phyloP scores from a whole-genome alignment of 2,329 filamentous ascomycete species.

The Colletotrichum endophyticum region DNA sequence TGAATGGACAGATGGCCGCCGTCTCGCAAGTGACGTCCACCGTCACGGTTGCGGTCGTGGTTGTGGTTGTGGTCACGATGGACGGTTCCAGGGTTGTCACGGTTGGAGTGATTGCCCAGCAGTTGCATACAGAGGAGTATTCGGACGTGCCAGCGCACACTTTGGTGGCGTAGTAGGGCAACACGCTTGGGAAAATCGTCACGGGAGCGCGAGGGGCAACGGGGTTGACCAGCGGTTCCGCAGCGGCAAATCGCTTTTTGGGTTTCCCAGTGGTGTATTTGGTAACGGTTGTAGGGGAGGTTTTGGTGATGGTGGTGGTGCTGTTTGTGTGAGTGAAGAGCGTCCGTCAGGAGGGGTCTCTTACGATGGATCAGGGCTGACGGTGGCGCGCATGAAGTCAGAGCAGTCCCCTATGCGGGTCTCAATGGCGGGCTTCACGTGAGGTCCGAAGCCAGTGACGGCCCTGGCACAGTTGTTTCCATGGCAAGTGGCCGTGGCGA shows the following conservation, averaged over 20 bases:
- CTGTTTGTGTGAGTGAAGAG: not conserved
- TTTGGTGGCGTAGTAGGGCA: conserved; percentile 43
- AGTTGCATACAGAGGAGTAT: conserved; percentile 48
- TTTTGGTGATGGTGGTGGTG: not conserved
- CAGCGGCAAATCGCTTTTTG: too few relatives aligned
- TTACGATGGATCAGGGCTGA: not conserved
- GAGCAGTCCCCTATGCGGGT: not conserved
- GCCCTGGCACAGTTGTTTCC: conserved; percentile 14
- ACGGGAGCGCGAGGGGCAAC: not conserved
- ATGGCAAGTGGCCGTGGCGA: conserved; percentile 29
- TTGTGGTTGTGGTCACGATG: conserved; percentile 36
- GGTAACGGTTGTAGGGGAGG: not conserved
- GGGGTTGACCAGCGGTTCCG: not conserved
- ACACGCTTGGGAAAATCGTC: conserved; percentile 27
- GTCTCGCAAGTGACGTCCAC: not conserved
- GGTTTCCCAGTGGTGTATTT: not conserved
- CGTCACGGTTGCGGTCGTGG: conserved; percentile 38
- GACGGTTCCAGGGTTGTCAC: conserved; percentile 39
- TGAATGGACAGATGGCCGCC: not conserved
- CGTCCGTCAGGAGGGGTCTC: not conserved
- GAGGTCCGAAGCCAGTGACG: conserved; percentile 5
- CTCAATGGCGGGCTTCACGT: not conserved
- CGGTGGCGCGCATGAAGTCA: not conserved
- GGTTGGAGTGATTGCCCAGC: conserved; percentile 44
- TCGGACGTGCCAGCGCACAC: conserved; percentile 31